A percentile compares a stretch with the other conserved stretches of the same genome.
Evolutionary conservation across 176 grass and related monocot genomes (phyloP).

Genomic region (Eragrostis nindensis): DNA sequence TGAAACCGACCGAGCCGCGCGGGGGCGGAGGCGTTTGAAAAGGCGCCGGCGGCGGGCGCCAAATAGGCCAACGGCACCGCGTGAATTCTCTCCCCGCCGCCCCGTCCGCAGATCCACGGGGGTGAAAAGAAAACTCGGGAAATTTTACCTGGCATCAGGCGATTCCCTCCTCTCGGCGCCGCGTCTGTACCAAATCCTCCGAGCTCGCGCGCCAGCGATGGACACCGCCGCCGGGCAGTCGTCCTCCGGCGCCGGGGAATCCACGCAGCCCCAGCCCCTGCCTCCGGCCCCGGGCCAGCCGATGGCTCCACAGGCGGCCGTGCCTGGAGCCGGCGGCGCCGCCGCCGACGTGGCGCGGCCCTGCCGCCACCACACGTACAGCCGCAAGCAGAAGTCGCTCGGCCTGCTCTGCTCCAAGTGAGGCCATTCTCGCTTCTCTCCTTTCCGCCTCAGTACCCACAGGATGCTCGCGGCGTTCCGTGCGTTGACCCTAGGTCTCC

Average conservation of each 20-base stretch:
- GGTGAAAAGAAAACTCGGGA: neutral
- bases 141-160: neutral
- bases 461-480: neutral
- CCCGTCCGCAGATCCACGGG: conserved; percentile 35
- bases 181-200: neutral
- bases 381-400: conserved; percentile 91
- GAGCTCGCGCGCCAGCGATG: neutral
- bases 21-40: conserved; percentile 30
- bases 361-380: conserved; percentile 64
- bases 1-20: conserved; percentile 10
- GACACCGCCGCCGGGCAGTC: neutral
- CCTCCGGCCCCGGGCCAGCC: neutral
- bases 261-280: neutral
- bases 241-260: neutral
- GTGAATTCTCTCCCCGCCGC: conserved; percentile 2
- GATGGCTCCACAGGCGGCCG: neutral
- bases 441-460: neutral
- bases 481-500: conserved; percentile 7
- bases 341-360: neutral
- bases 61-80: conserved; percentile 20
- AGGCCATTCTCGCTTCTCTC: neutral
- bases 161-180: neutral
- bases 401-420: conserved; percentile 94
- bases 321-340: neutral
- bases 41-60: conserved; percentile 24